Conservation (phyloP, 345 rosid species). For the Cardamine occulta region DNA sequence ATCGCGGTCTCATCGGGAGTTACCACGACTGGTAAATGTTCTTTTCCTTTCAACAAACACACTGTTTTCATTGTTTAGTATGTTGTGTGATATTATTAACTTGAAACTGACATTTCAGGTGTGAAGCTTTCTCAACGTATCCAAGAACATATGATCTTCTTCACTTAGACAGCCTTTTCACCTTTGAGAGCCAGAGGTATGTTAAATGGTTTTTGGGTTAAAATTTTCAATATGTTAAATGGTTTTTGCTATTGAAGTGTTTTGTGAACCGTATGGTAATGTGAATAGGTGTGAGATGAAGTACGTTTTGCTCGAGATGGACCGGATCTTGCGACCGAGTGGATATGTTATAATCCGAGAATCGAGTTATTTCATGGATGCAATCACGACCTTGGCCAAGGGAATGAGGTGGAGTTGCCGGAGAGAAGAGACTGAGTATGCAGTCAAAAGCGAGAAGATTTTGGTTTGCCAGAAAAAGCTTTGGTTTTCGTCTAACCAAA, state of each 20-base stretch:
- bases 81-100: constrained; percentile 25
- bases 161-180: constrained; percentile 90
- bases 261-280: background rate
- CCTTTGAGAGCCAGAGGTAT: constrained; percentile 91
- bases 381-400: constrained; percentile 64
- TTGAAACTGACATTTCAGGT: constrained; percentile 55
- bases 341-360: constrained; percentile 83
- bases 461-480: constrained; percentile 90
- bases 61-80: background rate
- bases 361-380: constrained; percentile 78
- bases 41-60: background rate
- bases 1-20: constrained; percentile 91
- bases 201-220: too few species aligned
- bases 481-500: constrained; percentile 63
- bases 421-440: constrained; percentile 69
- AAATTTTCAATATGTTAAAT: background rate
- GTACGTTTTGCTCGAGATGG: constrained; percentile 86
- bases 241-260: constrained; percentile 11
- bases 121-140: constrained; percentile 97
- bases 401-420: constrained; percentile 90
- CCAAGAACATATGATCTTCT: constrained; percentile 98
- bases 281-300: constrained; percentile 82
- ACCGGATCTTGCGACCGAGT: constrained; percentile 74
- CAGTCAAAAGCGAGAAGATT: constrained; percentile 72
- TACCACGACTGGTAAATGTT: constrained; percentile 81